These are phyloP conservation scores for Kodamaea neixiangensis DNA, from an alignment of 805 yeast species.

Conservation along the genomic window DNA sequence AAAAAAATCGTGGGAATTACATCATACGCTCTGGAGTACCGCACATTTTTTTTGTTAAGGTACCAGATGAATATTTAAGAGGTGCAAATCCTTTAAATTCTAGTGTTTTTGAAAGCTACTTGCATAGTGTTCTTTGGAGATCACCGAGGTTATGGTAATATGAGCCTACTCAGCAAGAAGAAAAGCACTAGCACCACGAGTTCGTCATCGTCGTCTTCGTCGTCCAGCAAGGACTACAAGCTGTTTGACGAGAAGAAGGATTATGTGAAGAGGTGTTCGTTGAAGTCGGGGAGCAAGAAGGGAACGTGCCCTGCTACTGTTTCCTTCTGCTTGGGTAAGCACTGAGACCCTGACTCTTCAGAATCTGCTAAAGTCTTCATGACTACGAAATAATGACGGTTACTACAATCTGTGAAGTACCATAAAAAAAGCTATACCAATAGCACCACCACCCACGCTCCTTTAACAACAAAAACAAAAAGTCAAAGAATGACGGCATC, in stretches of 20 bases:
- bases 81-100: constrained; percentile 1
- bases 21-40: constrained; percentile 4
- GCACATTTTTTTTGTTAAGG: constrained; percentile 1
- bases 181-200: constrained; percentile 6
- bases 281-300: constrained; percentile 22
- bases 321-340: constrained; percentile 43
- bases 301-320: constrained; percentile 26
- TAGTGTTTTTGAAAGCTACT: background rate
- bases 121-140: background rate
- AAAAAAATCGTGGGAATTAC: constrained; percentile 4
- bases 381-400: constrained; percentile 4
- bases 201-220: constrained; percentile 2
- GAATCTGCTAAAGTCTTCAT: background rate
- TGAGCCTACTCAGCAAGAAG: constrained; percentile 12
- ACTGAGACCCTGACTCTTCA: constrained; percentile 12
- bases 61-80: constrained; percentile 8
- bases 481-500: background rate
- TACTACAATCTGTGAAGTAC: background rate
- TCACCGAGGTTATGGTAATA: constrained; percentile 42
- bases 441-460: background rate
- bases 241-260: constrained; percentile 49
- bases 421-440: background rate
- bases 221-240: constrained; percentile 14
- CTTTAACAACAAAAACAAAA: constrained; percentile 1
- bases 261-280: constrained; percentile 41